Evolutionary conservation across 2,329 filamentous ascomycete species (phyloP), one percentile per base, ranked within the genome.

Genomic region (Colletotrichum spinosum): DNA sequence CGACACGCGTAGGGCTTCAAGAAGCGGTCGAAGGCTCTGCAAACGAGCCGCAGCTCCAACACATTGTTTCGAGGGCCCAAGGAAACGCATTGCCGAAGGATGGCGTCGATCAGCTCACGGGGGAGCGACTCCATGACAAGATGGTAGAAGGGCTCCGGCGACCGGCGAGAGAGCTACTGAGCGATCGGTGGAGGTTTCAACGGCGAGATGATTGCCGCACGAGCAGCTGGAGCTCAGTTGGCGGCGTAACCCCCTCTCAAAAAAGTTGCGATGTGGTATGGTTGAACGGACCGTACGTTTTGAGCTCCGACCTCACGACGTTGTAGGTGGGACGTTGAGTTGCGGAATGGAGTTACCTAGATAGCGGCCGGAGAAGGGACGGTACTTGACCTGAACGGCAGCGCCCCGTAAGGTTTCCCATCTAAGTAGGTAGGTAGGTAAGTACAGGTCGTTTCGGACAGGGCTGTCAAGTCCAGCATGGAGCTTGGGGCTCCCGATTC

Each of bases 21-120:
- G 39, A 80, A 73, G 33, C 76, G 72, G 69, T 86, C 78, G 66
- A 86, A 87, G 12, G 78, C 72, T 49, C 79, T 79, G 71, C 83
- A 86, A 37, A 86, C 83, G 17, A 82, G 77, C 11, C 84, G 82
- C 41, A 85, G 74, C 15, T 71, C 68, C 3, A 85, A 74, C 12
- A 84, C 72, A 1, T 69, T 61, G 52, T 84, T 84, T 75, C 85
- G 84, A 60, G 80, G 73, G 9, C 75, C 75, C 37, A 73, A 71
- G n/a, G 72, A 70, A 64, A 83, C 73, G 55, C 78, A 81, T 72
- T 78, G 77, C 39, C 76, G 71, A 39, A 86, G 77, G 68, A 86
- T 83, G 45, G 77, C 74, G 55, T 80, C 75, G 50, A 86, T 68
- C 50, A 86, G 77, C 74, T 86, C 84, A 13, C 76, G 72, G 0